These are phyloP conservation scores for Amanita muscaria DNA, from an alignment of 768 basidiomycete genomes.

Conservation along the genomic window DNA sequence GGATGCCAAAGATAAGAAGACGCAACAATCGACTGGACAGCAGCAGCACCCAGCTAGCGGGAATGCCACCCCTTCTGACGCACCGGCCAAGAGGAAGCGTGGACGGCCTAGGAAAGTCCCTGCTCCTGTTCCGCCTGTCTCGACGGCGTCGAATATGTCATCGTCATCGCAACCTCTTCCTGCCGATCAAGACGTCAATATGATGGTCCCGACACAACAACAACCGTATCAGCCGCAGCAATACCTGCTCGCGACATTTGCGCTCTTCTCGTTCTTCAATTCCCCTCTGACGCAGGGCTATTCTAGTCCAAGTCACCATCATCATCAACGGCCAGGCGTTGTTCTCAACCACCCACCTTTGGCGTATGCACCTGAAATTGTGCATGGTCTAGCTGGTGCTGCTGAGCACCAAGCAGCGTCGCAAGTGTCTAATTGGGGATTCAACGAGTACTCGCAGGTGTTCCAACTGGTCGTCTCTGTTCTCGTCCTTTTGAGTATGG, in stretches of 20 bases:
- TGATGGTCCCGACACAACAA: constrained; percentile 7
- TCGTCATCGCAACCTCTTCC: constrained; percentile 9
- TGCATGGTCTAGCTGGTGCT: constrained; percentile 17
- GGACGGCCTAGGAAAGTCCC: constrained; percentile 73
- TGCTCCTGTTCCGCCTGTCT: constrained; percentile 32
- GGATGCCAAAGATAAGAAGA: too few relatives aligned
- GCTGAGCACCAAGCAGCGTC: constrained; percentile 16
- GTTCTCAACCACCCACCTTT: constrained; percentile 36
- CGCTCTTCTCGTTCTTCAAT: constrained; percentile 81
- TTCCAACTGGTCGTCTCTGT: constrained; percentile 62
- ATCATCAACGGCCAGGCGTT: constrained; percentile 48
- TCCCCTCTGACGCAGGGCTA: constrained; percentile 47
- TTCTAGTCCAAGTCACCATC: constrained; percentile 21
- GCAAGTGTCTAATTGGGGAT: constrained; percentile 29
- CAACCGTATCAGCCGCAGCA: constrained; percentile 33
- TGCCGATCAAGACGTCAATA: constrained; percentile 15
- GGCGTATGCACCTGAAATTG: constrained; percentile 25
- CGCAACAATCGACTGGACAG: too few relatives aligned
- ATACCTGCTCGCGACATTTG: constrained; percentile 76
- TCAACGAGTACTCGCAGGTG: constrained; percentile 47
- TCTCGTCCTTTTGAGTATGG: constrained; percentile 49
- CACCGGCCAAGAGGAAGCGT: constrained; percentile 74
- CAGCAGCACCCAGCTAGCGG: neutral
- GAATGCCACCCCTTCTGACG: constrained; percentile 6
- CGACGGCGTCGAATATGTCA: constrained; percentile 19